These are phyloP conservation scores for Tylopilus sp. DNA, from an alignment of 768 basidiomycete species.

Conservation along the genomic window DNA sequence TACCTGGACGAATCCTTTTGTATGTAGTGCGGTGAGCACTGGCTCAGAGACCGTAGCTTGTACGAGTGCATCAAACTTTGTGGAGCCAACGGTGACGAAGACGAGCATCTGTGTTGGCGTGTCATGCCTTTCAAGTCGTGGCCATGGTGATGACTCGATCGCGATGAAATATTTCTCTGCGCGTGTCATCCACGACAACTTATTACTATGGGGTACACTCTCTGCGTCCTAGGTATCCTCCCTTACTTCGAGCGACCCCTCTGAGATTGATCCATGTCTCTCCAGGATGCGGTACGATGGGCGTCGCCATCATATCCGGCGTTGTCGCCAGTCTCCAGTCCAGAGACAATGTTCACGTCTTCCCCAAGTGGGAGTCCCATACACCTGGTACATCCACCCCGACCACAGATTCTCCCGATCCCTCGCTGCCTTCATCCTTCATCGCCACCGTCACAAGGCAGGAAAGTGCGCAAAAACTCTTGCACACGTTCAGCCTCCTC, in stretches of 20 bases:
- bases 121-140: not conserved
- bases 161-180: not conserved
- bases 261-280: conserved; percentile 15
- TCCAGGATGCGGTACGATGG: conserved; percentile 97
- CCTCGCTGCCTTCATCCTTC: conserved; percentile 74
- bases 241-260: conserved; percentile 3
- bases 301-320: conserved; percentile 90
- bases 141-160: conserved; percentile 11
- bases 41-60: conserved; percentile 51
- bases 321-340: conserved; percentile 79
- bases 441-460: conserved; percentile 83
- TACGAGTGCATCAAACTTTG: conserved; percentile 76
- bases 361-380: conserved; percentile 62
- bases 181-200: not conserved
- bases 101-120: conserved; percentile 30
- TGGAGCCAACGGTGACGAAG: conserved; percentile 90
- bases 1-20: conserved; percentile 55
- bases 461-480: conserved; percentile 69
- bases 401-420: conserved; percentile 48
- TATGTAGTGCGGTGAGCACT: conserved; percentile 53
- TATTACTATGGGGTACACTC: conserved; percentile 79
- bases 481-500: conserved; percentile 53
- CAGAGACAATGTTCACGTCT: conserved; percentile 28
- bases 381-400: conserved; percentile 77
- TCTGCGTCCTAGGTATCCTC: conserved; percentile 73